Conservation (phyloP, 2,329 filamentous ascomycete genomes). For the Chaetomium globosum region DNA sequence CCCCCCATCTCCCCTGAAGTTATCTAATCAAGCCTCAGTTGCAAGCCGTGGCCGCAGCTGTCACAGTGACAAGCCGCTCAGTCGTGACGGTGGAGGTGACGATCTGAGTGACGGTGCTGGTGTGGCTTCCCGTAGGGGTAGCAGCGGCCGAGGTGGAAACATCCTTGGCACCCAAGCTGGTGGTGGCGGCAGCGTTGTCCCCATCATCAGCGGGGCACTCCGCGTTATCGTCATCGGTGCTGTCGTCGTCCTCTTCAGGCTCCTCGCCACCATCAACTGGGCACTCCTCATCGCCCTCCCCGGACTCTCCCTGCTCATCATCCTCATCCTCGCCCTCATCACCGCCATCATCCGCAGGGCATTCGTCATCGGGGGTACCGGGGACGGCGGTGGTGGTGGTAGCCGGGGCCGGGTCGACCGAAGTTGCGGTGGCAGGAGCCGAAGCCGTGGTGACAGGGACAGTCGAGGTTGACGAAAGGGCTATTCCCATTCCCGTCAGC, state of each 20-base stretch:
- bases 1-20: too few relatives aligned
- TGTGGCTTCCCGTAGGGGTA: neutral
- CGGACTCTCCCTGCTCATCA: neutral
- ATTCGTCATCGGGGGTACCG: neutral
- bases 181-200: neutral
- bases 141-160: slow-evolving; percentile 1
- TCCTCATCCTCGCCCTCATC: neutral
- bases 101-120: slow-evolving; percentile 8
- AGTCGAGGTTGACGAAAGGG: neutral
- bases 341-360: slow-evolving; percentile 1
- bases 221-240: neutral
- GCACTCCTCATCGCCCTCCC: slow-evolving; percentile 12
- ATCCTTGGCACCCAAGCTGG: neutral
- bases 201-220: slow-evolving; percentile 10
- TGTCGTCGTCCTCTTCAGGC: slow-evolving; percentile 1
- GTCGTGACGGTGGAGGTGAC: slow-evolving; percentile 8
- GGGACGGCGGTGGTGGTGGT: slow-evolving; percentile 1
- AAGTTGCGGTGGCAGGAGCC: neutral
- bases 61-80: slow-evolving; percentile 12
- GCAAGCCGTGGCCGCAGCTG: slow-evolving; percentile 10
- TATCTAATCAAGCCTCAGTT: neutral
- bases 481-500: neutral
- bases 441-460: neutral
- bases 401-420: neutral
- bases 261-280: slow-evolving; percentile 1